Percentiles rank a stretch among this genome's conserved stretches.
Conservation (phyloP, 306 rosid species). For the Hippophae gyantsensis region DNA sequence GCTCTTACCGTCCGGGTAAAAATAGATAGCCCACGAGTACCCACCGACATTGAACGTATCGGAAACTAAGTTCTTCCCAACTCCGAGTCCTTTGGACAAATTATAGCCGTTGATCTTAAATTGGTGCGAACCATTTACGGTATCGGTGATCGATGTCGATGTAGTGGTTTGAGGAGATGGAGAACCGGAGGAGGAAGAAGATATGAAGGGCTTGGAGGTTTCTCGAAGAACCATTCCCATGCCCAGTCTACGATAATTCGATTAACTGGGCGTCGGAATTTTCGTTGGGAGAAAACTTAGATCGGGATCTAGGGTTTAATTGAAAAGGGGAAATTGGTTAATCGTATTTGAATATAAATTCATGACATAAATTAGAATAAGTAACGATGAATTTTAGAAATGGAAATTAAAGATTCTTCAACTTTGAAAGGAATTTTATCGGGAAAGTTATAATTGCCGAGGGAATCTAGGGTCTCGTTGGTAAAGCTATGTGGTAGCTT, state of each 20-base stretch:
- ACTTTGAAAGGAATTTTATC: too few relatives aligned
- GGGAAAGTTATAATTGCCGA: too few relatives aligned
- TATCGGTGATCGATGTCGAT: constrained; percentile 62
- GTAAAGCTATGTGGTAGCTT: too few relatives aligned
- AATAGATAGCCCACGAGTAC: constrained; percentile 81
- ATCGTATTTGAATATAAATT: neutral
- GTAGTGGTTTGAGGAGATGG: constrained; percentile 42
- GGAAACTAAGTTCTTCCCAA: constrained; percentile 65
- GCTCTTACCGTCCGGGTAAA: constrained; percentile 87
- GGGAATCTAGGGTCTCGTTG: too few relatives aligned
- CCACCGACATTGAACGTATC: constrained; percentile 78
- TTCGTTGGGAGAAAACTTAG: neutral
- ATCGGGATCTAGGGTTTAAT: constrained; percentile 27
- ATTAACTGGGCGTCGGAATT: constrained; percentile 10
- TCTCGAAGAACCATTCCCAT: constrained; percentile 69
- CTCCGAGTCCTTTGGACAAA: constrained; percentile 61
- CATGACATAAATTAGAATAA: constrained; percentile 1
- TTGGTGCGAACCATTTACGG: constrained; percentile 66
- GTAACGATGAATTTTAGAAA: neutral
- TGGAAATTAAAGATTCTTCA: constrained; percentile 10
- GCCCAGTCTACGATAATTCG: constrained; percentile 21
- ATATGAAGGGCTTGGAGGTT: constrained; percentile 41
- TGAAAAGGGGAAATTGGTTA: constrained; percentile 1
- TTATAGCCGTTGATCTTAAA: constrained; percentile 76
- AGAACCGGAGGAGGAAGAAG: constrained; percentile 20